Conservation (phyloP, 768 basidiomycete species). For the Serendipita sp. region DNA sequence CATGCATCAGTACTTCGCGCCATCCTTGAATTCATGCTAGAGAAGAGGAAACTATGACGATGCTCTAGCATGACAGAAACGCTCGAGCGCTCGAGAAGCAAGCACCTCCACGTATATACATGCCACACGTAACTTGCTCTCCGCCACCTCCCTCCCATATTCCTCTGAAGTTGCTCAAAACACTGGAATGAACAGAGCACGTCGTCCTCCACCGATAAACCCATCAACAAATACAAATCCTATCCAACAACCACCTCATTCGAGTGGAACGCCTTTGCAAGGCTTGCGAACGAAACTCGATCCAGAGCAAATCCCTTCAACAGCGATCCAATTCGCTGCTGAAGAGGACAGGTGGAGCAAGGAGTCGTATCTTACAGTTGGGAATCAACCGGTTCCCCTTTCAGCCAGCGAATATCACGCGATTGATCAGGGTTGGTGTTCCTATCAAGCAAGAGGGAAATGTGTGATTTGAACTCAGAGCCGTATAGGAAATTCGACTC, state of each 20-base stretch:
- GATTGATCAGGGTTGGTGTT: constrained; percentile 67
- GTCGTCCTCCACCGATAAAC: constrained; percentile 2
- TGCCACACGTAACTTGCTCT: background rate
- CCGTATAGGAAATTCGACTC: constrained; percentile 65
- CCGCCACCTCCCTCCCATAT: background rate
- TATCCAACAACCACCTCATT: constrained; percentile 23
- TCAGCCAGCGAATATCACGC: constrained; percentile 76
- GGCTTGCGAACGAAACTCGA: constrained; percentile 75
- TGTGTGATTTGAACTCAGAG: constrained; percentile 7
- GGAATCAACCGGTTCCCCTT: constrained; percentile 48
- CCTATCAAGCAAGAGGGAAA: background rate
- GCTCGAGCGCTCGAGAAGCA: no score
- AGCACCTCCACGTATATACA: no score
- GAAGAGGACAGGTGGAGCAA: constrained; percentile 70
- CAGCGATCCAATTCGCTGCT: constrained; percentile 56
- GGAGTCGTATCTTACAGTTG: constrained; percentile 47
- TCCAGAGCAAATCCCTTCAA: constrained; percentile 80
- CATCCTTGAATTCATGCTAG: no score
- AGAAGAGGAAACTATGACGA: no score
- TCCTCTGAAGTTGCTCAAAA: background rate
- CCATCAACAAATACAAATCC: background rate
- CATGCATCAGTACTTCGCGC: no score
- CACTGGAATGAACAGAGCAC: background rate
- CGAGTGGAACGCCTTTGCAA: constrained; percentile 20
- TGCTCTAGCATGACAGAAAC: no score